Base-by-base conservation (phyloP, 306 rosid species). In the Crataegus laevigata region DNA sequence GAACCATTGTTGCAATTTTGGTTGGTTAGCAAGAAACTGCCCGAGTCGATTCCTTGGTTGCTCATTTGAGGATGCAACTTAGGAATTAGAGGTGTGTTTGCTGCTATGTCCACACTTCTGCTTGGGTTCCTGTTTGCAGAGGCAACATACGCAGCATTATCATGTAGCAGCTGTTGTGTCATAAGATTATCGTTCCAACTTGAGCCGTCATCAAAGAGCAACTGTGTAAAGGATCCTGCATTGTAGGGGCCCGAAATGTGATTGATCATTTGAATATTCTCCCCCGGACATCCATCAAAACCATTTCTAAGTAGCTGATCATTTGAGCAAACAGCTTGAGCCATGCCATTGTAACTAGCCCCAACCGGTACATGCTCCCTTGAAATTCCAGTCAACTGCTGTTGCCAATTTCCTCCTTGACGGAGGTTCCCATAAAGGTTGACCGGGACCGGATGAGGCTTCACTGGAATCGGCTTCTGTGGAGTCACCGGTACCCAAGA, bases 401-500 rank as follows among this genome's bases (percentile, higher is more conserved):
- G 82, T 45, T 59, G 75, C 85, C 78, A 87, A 74, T 78, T 74
- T 55, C 40, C 68, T 77, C 72, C 66, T 11, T 74, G 77, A 36
- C 40, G 65, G 62, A 65, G 80, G 78, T 80, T 84, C 59, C 67
- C 83, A 24, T 71, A 51, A 63, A 76, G 82, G 61, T 80, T 84
- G 22, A 32, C 77, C 22, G 83, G 50, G 74, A 42, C 64, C 18
- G 63, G 52, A 58, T 77, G 72, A 34, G 87, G 47, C 83, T 85
- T 82, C 55, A 55, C 13, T 70, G 66, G 85, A 80, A 68, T 54
- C 50, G 65, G 86, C 77, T 83, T 91, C 80, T 81, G 78, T 11
- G 92, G 93, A 22, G 87, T 85, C 76, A 82, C 25, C 21, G 90
- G 93, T 29, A 82, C 72, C 92, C 91, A 84, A 28, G 84, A 42